phyloP scores from a whole-genome alignment of 2,329 filamentous ascomycete genomes.

The Cadophora gregata region DNA sequence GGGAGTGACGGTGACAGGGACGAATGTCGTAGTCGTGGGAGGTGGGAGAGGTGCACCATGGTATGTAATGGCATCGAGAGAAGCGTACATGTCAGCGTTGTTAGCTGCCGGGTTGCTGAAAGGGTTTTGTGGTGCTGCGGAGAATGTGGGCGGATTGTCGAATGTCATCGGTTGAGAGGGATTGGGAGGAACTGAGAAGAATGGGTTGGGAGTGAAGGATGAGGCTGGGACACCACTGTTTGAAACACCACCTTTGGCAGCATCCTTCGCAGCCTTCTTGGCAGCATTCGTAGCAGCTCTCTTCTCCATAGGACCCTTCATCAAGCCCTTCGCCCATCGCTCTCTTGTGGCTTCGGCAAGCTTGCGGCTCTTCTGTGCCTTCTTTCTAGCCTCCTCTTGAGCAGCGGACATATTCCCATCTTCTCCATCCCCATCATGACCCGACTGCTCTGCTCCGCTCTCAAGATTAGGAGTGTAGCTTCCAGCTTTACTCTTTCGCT shows the following conservation, averaged over 20 bases:
- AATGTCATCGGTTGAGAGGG: not conserved
- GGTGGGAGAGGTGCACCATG: not conserved
- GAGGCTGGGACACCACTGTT: slow-evolving; percentile 15
- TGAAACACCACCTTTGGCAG: slow-evolving; percentile 18
- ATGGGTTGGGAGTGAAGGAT: slow-evolving; percentile 12
- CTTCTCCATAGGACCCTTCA: slow-evolving; percentile 65
- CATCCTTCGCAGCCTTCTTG: slow-evolving; percentile 54
- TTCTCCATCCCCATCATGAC: slow-evolving; percentile 18
- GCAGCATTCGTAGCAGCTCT: slow-evolving; percentile 64
- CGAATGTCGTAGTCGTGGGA: not conserved
- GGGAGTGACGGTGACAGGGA: slow-evolving; percentile 5
- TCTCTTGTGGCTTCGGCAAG: slow-evolving; percentile 25
- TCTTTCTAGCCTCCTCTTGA: slow-evolving; percentile 19
- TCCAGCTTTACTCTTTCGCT: slow-evolving; percentile 6
- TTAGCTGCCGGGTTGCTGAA: slow-evolving; percentile 1
- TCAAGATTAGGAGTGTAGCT: slow-evolving; percentile 17
- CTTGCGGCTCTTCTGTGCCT: slow-evolving; percentile 27
- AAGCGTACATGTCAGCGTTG: not conserved
- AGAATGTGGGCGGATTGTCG: not conserved
- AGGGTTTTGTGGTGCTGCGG: slow-evolving; percentile 12
- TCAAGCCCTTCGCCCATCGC: slow-evolving; percentile 65
- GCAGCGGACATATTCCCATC: slow-evolving; percentile 6
- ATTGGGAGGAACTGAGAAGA: not conserved
- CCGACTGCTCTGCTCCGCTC: slow-evolving; percentile 8
- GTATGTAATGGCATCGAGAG: not conserved